A percentile compares a stretch with the other conserved stretches of the same genome.
Conservation (phyloP, 805 yeast species). For the Kodamaea jinghongensis region DNA sequence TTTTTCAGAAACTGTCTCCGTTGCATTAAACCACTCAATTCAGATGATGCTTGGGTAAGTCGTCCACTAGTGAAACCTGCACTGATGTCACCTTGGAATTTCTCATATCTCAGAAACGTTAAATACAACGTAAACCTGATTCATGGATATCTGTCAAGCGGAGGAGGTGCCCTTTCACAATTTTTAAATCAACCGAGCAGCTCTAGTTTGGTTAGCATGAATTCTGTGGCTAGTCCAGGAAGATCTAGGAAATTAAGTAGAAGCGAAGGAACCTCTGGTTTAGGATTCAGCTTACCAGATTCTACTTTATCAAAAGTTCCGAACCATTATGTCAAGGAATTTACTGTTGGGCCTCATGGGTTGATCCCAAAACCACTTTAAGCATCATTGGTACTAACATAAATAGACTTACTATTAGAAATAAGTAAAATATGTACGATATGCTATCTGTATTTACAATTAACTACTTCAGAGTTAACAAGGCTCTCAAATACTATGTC, state of each 20-base stretch:
- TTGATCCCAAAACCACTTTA: slow-evolving; percentile 28
- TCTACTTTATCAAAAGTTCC: slow-evolving; percentile 27
- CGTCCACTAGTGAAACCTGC: slow-evolving; percentile 42
- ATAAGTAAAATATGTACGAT: no score
- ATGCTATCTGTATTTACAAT: no score
- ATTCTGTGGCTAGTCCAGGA: slow-evolving; percentile 7
- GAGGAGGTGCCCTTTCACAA: slow-evolving; percentile 4
- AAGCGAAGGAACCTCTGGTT: slow-evolving; percentile 3
- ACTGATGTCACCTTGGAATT: slow-evolving; percentile 18
- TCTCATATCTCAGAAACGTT: slow-evolving; percentile 19
- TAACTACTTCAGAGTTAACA: no score
- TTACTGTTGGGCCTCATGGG: slow-evolving; percentile 35
- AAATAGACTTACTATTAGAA: not conserved
- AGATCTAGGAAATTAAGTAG: slow-evolving; percentile 6
- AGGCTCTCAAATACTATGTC: no score
- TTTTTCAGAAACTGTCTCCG: slow-evolving; percentile 51
- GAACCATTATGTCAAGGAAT: slow-evolving; percentile 34
- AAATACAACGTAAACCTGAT: slow-evolving; percentile 13
- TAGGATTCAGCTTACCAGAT: slow-evolving; percentile 20
- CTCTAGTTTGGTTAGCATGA: slow-evolving; percentile 18
- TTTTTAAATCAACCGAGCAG: slow-evolving; percentile 14
- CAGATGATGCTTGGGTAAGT: slow-evolving; percentile 54
- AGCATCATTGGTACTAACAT: not conserved
- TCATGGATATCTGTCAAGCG: not conserved
- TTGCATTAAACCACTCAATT: slow-evolving; percentile 53